Base-by-base conservation (phyloP, 1,284 basidiomycete genomes). In the Rhodotorula sp. region DNA sequence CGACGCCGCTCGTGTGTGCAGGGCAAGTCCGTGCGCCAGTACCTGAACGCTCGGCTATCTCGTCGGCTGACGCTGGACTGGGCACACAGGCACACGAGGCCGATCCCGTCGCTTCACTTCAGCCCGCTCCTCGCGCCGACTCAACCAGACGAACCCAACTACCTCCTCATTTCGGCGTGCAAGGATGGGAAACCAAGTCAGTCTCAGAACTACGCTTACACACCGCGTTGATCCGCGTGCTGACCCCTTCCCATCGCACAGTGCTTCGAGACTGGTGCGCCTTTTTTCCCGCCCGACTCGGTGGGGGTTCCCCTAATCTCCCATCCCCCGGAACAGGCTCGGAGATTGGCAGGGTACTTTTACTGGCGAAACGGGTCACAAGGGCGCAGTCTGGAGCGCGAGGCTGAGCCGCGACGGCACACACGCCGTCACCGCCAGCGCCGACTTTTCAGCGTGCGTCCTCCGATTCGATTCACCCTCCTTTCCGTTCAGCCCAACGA, bases 311-410 rank as follows among this genome's bases (percentile, higher is more conserved):
- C 34, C 34, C 5, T 34, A 10, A 14, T 10, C 38, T 14, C 26
- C 62, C 5, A n/a, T 1, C 15, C 2, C 26, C 12, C n/a, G 15
- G 26, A 75, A 78, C 70, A 81, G 80, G 81, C 71, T 93, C 63
- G 95, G 95, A 43, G 95, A 99, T 82, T 99, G 95, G 95, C 91
- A 97, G 78, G 95, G 95, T 31, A 98, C 95, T 10, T 99, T 99
- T 81, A 85, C 66, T 28, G 66, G 57, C 38, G 66, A 67, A 21
- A 64, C 54, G 82, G 85, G 95, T 4, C 95, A 99, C 84, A 99
- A 99, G 82, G 95, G 95, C 72, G 97, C 97, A 10, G 97, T 99
- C 8, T 99, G 97, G 95, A 90, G 90, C 70, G 91, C 92, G 64
- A 97, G 97, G 82, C 87, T 99, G 69, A 93, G 91, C n/a, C 84